Evolutionary conservation across 805 yeast species (phyloP).

Genomic region (Candida vartiovaarae): DNA sequence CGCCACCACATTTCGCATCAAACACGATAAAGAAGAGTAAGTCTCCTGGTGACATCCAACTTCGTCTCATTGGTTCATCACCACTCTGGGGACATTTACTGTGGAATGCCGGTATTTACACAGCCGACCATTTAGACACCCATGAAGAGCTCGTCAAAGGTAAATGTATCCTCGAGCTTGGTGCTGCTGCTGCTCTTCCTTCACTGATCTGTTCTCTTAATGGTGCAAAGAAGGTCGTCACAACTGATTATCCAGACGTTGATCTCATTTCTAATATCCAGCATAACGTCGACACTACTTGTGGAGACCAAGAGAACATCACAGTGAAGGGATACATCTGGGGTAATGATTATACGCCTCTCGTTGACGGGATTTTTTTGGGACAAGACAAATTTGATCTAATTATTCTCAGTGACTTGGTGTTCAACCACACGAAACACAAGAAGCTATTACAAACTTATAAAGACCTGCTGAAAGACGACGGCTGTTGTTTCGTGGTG

Average conservation of each 20-base stretch:
- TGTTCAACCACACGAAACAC: constrained; percentile 93
- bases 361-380: constrained; percentile 28
- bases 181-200: constrained; percentile 95
- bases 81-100: constrained; percentile 95
- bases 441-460: constrained; percentile 63
- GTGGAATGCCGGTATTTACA: constrained; percentile 90
- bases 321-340: constrained; percentile 68
- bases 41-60: constrained; percentile 39
- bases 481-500: constrained; percentile 74
- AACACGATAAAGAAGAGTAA: constrained; percentile 47
- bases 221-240: constrained; percentile 65
- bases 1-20: constrained; percentile 56
- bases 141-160: constrained; percentile 44
- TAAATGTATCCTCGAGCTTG: constrained; percentile 77
- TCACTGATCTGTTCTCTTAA: constrained; percentile 65
- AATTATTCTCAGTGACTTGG: constrained; percentile 78
- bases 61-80: constrained; percentile 79
- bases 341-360: constrained; percentile 49
- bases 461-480: constrained; percentile 39
- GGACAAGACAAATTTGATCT: constrained; percentile 58
- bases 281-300: constrained; percentile 50
- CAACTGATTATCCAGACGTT: constrained; percentile 92
- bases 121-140: constrained; percentile 73
- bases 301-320: constrained; percentile 23
- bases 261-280: constrained; percentile 72